Conservation (phyloP, 345 rosid species). For the Luvunga scandens region DNA sequence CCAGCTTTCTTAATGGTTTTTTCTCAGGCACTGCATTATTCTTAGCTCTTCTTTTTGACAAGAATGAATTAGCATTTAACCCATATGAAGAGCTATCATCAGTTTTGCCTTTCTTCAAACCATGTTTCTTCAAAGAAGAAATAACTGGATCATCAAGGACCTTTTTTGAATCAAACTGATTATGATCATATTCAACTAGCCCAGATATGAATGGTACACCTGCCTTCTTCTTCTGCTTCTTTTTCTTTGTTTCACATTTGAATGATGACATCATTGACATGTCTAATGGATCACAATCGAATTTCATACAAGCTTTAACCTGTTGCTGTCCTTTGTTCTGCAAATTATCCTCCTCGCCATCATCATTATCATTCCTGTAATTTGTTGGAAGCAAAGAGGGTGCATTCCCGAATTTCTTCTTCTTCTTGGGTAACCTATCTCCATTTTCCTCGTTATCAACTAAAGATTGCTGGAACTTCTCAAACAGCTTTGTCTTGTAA, state of each 20-base stretch:
- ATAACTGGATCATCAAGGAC: slow-evolving; percentile 5
- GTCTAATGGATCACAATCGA: neutral
- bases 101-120: slow-evolving; percentile 10
- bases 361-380: neutral
- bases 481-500: neutral
- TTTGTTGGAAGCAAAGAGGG: neutral
- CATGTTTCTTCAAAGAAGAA: slow-evolving; percentile 4
- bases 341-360: neutral
- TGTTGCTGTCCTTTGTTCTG: neutral
- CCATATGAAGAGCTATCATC: neutral
- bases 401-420: neutral
- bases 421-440: neutral
- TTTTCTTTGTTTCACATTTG: neutral
- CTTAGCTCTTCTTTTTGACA: neutral
- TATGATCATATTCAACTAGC: neutral
- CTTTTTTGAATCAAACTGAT: slow-evolving; percentile 11
- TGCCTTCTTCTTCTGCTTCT: slow-evolving; percentile 4
- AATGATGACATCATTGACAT: neutral
- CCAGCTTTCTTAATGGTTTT: slow-evolving; percentile 27
- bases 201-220: neutral
- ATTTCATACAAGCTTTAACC: neutral
- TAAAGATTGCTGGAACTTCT: neutral
- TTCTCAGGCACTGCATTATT: slow-evolving; percentile 14
- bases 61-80: neutral
- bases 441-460: neutral